Evolutionary conservation across 129 eudicot species (phyloP), one percentile per base, ranked within the genome.

Genomic region (Artemisia annua): DNA sequence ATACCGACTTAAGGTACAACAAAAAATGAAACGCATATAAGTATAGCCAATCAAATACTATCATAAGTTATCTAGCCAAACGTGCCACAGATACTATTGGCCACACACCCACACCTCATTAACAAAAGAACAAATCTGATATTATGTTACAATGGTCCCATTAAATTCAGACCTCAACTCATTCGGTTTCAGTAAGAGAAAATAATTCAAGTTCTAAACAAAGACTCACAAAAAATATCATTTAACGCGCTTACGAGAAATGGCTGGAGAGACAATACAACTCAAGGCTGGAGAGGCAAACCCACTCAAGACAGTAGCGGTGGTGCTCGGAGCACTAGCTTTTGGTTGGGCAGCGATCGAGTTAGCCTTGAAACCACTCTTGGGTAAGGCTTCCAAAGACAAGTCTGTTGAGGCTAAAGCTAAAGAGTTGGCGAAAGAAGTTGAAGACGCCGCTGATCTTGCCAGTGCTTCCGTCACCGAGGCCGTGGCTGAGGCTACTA

Each of bases 321-420:
- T 89, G 44, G 87, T 89, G 22, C 8, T 85, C 5, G 94, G 91
- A 76, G 96, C 96, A 61, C 81, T 92, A 73, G 98, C 91, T 39
- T 80, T 54, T 56, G 91, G 89, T 15, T 92, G 96, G 96, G 82
- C 89, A 2, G 85, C 98, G 48, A 85, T 92, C 0, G 98, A 92
- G 87, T 55, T 92, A 6, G 96, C 96, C 9, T 66, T 87, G 72
- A 92, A 92, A 83, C 98, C 98, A 3, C 83, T 81, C 85, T 91
- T 92, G 72, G 80, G 53, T 3, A 83, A 82, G 75, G 28, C 86
- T 19, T 85, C 91, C 76, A 79, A 86, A 75, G 77, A 78, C 57
- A 87, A 89, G 56, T 86, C 96, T 12, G 95, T 87, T 62, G 91
- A 91, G 2, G 61, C 80, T 19, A 63, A 62, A 44, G 53, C 59